phyloP scores from a whole-genome alignment of 176 grass and related monocot genomes.

The Carex littledalei region DNA sequence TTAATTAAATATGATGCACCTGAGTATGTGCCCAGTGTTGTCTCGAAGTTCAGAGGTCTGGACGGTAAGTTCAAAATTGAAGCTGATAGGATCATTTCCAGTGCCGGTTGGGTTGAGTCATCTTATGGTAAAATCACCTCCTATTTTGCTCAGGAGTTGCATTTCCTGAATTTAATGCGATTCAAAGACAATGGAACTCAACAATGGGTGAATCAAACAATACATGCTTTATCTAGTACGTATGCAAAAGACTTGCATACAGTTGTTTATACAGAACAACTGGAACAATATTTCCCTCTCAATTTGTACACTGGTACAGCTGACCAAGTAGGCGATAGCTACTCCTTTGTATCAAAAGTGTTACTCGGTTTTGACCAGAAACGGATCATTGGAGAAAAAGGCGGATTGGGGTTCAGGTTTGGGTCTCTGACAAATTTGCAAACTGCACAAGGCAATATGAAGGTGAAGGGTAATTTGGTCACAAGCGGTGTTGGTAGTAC shows the following conservation, averaged over 20 bases:
- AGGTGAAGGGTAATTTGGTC: conserved; percentile 34
- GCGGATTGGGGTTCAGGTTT: conserved; percentile 37
- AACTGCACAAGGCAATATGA: conserved; percentile 30
- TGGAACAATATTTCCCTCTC: conserved; percentile 49
- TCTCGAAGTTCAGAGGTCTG: conserved; percentile 13
- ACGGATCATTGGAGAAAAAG: conserved; percentile 38
- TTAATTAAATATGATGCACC: conserved; percentile 48
- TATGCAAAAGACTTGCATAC: conserved; percentile 32
- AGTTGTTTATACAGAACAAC: conserved; percentile 48
- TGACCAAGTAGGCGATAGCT: conserved; percentile 30
- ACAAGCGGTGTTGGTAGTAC: conserved; percentile 33
- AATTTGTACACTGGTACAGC: conserved; percentile 34
- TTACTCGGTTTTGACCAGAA: conserved; percentile 47
- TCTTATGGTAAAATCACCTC: conserved; percentile 71
- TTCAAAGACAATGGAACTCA: not conserved
- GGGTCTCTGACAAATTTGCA: conserved; percentile 58
- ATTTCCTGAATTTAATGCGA: conserved; percentile 44
- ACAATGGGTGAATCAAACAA: conserved; percentile 56
- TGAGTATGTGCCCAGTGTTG: conserved; percentile 4
- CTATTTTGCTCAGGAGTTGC: conserved; percentile 43
- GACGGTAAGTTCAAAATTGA: conserved; percentile 35
- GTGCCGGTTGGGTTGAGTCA: conserved; percentile 56
- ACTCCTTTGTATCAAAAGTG: conserved; percentile 23
- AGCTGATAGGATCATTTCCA: conserved; percentile 41
- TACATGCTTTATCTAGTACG: conserved; percentile 37